Base-by-base conservation (phyloP, 345 rosid species). In the Hibiscus tridactylites region DNA sequence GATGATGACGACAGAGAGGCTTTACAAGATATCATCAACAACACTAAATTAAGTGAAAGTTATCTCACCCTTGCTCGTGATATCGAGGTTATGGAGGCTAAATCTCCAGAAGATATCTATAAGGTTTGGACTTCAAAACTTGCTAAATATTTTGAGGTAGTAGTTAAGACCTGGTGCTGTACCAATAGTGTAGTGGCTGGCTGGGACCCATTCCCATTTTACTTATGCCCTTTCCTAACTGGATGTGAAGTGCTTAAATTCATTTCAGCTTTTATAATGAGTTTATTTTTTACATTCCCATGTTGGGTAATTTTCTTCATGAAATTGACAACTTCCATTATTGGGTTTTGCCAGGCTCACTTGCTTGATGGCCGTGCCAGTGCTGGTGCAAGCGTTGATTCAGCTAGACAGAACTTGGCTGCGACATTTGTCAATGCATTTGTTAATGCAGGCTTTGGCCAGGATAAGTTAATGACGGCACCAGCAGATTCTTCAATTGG, bases 31-130 rank as follows among this genome's bases (percentile, higher is more conserved):
- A 90, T 96, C 24, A 44, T 44, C 49, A 44, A 44, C 49, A 44
- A 44, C 6, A 44, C 75, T 21, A 88, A 84, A 80, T 71, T 95
- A 71, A 89, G 92, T 71, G 99, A 92, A 81, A 93, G 97, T 68
- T 95, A 92, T 80, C 88, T 95, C 65, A 82, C 93, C 3, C 99
- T 95, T 79, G 97, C 97, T 73, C 93, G 97, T 69, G 99, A 92
- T 86, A 89, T 95, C 44, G 99, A 95, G 87, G 99, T 95, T 79
- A 92, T 95, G 99, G 99, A 95, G 81, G 87, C 97, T 68, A 95
- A 92, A 77, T 86, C 97, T 54, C 97, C 96, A 60, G 97, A 95
- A 81, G 97, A 90, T 68, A 87, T 95, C 74, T 74, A 95, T 73
- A 95, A 95, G 97, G 99, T 95, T 58, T 54, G 80, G 71, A 79